Evolutionary conservation across 805 yeast genomes (phyloP), one percentile per base, ranked within the genome.

Genomic region (Metschnikowia shivogae): DNA sequence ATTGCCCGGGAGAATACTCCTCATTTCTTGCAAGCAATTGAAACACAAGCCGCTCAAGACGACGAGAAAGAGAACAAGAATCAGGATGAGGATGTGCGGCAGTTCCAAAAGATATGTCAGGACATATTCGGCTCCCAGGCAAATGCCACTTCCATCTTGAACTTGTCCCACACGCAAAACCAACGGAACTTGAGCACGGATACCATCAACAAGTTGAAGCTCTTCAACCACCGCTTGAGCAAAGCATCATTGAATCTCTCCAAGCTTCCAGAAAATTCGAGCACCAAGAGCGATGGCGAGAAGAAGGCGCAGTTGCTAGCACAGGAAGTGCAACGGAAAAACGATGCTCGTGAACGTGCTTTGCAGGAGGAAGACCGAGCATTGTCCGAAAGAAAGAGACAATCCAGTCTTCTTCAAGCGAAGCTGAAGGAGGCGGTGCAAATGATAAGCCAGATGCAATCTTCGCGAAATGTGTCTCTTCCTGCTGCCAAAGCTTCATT

Each of bases 51-150:
- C n/a, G 55, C 49, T 20, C 46, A 47, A 33, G 52, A 53, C 14
- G 38, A 37, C 17, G 52, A 55, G 20, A 51, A 56, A 39, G 60
- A 54, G 32, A 52, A 50, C 22, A 27, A 40, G 4, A 43, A 35
- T 9, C 50, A 44, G 20, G 49, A 59, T 30, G 60, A 53, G 34
- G 60, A 69, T 2, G 57, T 65, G 19, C 44, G 56, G 36, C 63
- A 64, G 44, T 68, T 68, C 49, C 62, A 60, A 42, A 39, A 49
- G 39, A 60, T 66, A 29, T 63, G 68, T 45, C 70, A 61, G 39
- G 66, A 65, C 43, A 55, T 60, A 37, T 65, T 67, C 46, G 59
- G 57, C 17, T 61, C 61, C 13, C 59, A 54, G 5, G 45, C 32
- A 17, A 48, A 42, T 13, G 38, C 45, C 2, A 43, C 39, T 13